Percentiles rank a stretch among this genome's conserved stretches.
These are phyloP conservation scores for Elsinoe ampelina DNA, from an alignment of 2,329 filamentous ascomycete genomes.

Conservation along the genomic window DNA sequence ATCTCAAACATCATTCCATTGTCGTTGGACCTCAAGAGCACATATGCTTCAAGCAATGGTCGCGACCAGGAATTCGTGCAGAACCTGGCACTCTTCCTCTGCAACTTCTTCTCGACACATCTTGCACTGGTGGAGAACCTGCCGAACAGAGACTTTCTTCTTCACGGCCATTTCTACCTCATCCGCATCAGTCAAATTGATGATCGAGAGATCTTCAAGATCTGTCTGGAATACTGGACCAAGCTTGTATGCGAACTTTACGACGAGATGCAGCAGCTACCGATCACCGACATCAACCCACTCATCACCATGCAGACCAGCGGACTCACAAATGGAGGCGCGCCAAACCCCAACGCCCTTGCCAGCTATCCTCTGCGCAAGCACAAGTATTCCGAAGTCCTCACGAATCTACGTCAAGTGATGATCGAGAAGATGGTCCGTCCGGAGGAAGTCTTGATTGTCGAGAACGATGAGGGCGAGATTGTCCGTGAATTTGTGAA, in stretches of 20 bases:
- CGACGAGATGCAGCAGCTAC: slow-evolving; percentile 96
- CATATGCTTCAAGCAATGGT: slow-evolving; percentile 84
- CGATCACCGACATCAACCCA: slow-evolving; percentile 86
- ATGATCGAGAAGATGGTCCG: slow-evolving; percentile 99
- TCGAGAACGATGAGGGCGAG: slow-evolving; percentile 99
- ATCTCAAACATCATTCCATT: slow-evolving; percentile 91
- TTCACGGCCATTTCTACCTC: slow-evolving; percentile 94
- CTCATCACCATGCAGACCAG: slow-evolving; percentile 67
- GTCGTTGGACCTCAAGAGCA: slow-evolving; percentile 78
- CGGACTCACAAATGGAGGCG: slow-evolving; percentile 66
- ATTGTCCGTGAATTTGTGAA: slow-evolving; percentile 99
- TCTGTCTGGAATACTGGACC: slow-evolving; percentile 97
- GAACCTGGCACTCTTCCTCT: slow-evolving; percentile 89
- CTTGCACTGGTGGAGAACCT: slow-evolving; percentile 90
- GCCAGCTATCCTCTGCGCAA: slow-evolving; percentile 89
- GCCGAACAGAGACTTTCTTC: slow-evolving; percentile 87
- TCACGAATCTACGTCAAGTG: slow-evolving; percentile 87
- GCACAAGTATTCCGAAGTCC: slow-evolving; percentile 92
- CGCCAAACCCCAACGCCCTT: slow-evolving; percentile 73
- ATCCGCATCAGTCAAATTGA: slow-evolving; percentile 98
- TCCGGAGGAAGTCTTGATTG: slow-evolving; percentile 93
- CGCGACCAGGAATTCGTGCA: slow-evolving; percentile 96
- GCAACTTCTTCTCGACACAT: slow-evolving; percentile 94
- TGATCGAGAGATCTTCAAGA: slow-evolving; percentile 98
- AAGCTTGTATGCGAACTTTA: slow-evolving; percentile 97